A percentile compares a stretch with the other conserved stretches of the same genome.
Conservation (phyloP, 306 rosid species). For the Echinosophora koreensis region DNA sequence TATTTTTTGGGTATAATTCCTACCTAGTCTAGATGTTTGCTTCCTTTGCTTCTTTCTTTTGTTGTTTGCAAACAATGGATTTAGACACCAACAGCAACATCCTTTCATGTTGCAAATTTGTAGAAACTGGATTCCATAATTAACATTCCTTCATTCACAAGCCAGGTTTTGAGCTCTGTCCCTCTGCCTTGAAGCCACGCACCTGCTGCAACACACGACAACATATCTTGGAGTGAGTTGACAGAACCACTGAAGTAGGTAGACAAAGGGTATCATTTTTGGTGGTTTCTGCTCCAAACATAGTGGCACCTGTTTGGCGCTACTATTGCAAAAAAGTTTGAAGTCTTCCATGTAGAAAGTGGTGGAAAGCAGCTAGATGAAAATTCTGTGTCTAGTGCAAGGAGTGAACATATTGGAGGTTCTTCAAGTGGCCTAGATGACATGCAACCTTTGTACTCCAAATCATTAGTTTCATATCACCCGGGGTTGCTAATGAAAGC, state of each 20-base stretch:
- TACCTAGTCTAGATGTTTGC: slow-evolving; percentile 30
- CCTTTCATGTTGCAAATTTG: slow-evolving; percentile 40
- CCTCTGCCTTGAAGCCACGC: no score
- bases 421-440: slow-evolving; percentile 71
- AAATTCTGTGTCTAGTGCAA: slow-evolving; percentile 58
- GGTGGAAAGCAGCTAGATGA: slow-evolving; percentile 73
- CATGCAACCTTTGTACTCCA: slow-evolving; percentile 80
- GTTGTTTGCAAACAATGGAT: slow-evolving; percentile 49
- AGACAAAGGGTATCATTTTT: no score
- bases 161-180: no score
- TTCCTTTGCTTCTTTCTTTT: slow-evolving; percentile 29
- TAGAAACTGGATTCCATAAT: slow-evolving; percentile 40
- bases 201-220: no score
- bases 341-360: slow-evolving; percentile 84
- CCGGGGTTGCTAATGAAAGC: slow-evolving; percentile 88
- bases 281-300: no score
- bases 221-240: no score
- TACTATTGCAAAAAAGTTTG: slow-evolving; percentile 54
- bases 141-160: no score
- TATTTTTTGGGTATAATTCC: not conserved
- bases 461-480: slow-evolving; percentile 80
- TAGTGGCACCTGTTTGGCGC: no score
- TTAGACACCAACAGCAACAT: slow-evolving; percentile 14
- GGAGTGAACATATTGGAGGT: slow-evolving; percentile 59
- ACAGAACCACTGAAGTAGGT: no score